Evolutionary conservation across 202 grass and related monocot species (phyloP).

Genomic region (Thinopyrum obtusiflorum): DNA sequence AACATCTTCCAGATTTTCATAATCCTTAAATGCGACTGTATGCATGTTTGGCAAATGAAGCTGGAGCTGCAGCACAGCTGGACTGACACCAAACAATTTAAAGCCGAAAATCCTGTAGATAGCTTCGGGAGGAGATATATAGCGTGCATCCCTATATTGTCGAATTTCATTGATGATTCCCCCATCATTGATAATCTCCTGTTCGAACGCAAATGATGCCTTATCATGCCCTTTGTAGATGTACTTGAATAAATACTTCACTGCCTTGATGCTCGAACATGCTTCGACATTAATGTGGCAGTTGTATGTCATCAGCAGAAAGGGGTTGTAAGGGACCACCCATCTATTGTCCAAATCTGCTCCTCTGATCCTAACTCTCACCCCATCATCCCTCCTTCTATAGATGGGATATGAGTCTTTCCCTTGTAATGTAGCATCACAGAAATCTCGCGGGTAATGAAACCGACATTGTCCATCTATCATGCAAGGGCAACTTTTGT

Average conservation of each 20-base stretch:
- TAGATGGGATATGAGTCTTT: background rate
- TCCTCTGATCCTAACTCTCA: too few relatives aligned
- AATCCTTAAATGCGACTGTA: background rate
- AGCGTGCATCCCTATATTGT: background rate
- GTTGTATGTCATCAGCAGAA: too few relatives aligned
- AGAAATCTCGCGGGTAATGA: background rate
- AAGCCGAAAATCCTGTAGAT: background rate
- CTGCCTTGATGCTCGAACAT: background rate
- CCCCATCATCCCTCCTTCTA: background rate
- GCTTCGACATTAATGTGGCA: background rate
- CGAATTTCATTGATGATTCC: background rate
- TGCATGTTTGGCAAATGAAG: background rate
- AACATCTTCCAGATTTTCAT: background rate
- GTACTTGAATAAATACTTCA: background rate
- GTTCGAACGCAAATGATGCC: background rate
- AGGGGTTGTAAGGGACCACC: too few relatives aligned
- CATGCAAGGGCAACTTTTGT: too few relatives aligned
- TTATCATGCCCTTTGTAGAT: background rate
- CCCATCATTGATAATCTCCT: background rate
- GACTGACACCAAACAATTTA: background rate
- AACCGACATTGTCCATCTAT: too few relatives aligned
- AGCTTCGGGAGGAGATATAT: background rate
- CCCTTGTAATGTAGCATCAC: background rate
- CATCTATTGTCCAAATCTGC: too few relatives aligned
- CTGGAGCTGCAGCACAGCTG: background rate